Evolutionary conservation across 352 stramenopile genomes (phyloP).

Genomic region (Phytophthora macrochlamydospora): DNA sequence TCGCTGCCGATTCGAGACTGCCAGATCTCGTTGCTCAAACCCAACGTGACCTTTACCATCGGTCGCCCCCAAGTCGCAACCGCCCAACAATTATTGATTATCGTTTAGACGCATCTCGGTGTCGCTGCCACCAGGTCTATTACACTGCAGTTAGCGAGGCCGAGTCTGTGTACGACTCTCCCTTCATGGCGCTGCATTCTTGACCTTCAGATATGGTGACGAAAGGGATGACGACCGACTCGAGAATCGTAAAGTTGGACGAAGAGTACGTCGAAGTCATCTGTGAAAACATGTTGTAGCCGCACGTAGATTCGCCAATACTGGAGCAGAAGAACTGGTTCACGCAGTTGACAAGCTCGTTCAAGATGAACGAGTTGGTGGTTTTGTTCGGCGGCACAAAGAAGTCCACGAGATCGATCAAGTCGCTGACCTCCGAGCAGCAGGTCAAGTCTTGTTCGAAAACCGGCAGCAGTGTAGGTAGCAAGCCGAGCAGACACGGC

Average conservation of each 20-base stretch:
- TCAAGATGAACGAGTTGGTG: slow-evolving; percentile 48
- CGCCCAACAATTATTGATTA: too few relatives aligned
- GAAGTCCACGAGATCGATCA: slow-evolving; percentile 49
- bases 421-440: slow-evolving; percentile 49
- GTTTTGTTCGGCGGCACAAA: slow-evolving; percentile 46
- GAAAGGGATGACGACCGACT: slow-evolving; percentile 54
- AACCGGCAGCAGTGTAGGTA: slow-evolving; percentile 34
- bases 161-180: slow-evolving; percentile 43
- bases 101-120: too few relatives aligned
- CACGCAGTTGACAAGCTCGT: slow-evolving; percentile 49
- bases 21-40: too few relatives aligned
- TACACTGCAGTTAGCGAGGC: slow-evolving; percentile 36
- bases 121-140: too few relatives aligned
- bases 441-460: slow-evolving; percentile 39
- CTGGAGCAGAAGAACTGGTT: slow-evolving; percentile 55
- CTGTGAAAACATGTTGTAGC: slow-evolving; percentile 44
- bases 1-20: too few relatives aligned
- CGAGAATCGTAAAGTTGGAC: slow-evolving; percentile 41
- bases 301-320: slow-evolving; percentile 38
- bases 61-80: too few relatives aligned
- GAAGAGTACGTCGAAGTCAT: slow-evolving; percentile 48
- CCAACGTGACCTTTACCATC: too few relatives aligned
- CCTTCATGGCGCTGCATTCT: slow-evolving; percentile 47
- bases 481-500: slow-evolving; percentile 38
- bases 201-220: slow-evolving; percentile 39